Conservation (phyloP, 2,329 filamentous ascomycete species). For the Colletotrichum sp. region DNA sequence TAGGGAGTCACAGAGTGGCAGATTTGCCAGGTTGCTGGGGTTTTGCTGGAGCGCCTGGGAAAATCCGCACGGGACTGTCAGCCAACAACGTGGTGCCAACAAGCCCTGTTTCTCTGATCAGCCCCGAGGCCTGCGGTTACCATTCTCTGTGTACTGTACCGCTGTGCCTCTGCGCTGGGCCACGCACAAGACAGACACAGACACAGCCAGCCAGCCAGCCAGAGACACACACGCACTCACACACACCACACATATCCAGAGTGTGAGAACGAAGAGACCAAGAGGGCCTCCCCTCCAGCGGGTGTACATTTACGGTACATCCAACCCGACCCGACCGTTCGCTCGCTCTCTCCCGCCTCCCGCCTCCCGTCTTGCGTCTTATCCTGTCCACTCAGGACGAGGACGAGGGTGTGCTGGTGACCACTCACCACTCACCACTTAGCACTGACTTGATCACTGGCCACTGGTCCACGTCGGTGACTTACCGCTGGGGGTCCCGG, state of each 20-base stretch:
- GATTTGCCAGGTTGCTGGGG: constrained; percentile 10
- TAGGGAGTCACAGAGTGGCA: constrained; percentile 8
- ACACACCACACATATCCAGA: background rate
- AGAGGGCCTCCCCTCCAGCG: background rate
- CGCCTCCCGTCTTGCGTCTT: background rate
- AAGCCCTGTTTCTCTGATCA: constrained; percentile 10
- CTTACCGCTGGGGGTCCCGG: constrained; percentile 18
- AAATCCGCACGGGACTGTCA: constrained; percentile 24
- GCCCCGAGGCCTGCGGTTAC: background rate
- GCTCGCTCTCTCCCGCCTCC: background rate
- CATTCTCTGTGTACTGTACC: constrained; percentile 17
- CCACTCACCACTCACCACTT: background rate
- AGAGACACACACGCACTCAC: background rate
- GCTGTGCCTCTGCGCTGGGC: constrained; percentile 23
- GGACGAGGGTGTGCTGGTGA: constrained; percentile 1
- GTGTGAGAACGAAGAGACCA: background rate
- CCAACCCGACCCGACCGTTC: background rate
- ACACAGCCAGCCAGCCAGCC: background rate
- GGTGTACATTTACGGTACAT: background rate
- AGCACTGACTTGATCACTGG: constrained; percentile 2
- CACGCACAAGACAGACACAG: constrained; percentile 7
- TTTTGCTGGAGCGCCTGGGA: constrained; percentile 17
- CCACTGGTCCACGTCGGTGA: constrained; percentile 2
- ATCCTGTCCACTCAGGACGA: background rate
- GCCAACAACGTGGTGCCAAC: constrained; percentile 32